phyloP scores from a whole-genome alignment of 2,329 filamentous ascomycete genomes.

The Didymella sp. region DNA sequence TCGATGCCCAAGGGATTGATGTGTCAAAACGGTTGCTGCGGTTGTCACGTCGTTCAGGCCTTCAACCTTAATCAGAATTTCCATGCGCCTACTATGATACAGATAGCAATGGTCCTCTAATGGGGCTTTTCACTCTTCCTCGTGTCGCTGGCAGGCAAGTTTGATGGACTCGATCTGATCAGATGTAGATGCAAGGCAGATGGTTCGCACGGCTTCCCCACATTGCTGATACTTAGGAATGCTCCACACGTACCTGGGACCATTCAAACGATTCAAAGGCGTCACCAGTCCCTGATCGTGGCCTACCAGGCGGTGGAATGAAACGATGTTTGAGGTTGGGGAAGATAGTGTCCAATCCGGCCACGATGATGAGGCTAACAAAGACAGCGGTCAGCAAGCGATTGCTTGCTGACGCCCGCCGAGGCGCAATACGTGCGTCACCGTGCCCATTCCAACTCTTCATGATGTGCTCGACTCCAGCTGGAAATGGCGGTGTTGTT shows the following conservation, averaged over 20 bases:
- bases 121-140: neutral
- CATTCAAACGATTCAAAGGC: conserved; percentile 26
- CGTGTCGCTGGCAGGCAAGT: neutral
- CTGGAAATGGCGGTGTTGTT: conserved; percentile 7
- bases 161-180: conserved; percentile 4
- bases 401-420: conserved; percentile 12
- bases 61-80: neutral
- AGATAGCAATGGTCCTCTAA: neutral
- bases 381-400: conserved; percentile 26
- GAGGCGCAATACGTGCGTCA: conserved; percentile 19
- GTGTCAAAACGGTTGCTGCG: neutral
- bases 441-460: conserved; percentile 30
- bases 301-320: conserved; percentile 12
- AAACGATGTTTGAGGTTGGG: conserved; percentile 20
- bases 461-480: conserved; percentile 24
- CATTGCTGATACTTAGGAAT: conserved; percentile 11
- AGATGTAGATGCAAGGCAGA: conserved; percentile 6
- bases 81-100: neutral
- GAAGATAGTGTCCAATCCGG: conserved; percentile 29
- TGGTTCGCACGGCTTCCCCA: neutral
- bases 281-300: conserved; percentile 1
- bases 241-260: conserved; percentile 33
- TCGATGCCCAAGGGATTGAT: neutral
- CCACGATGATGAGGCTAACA: conserved; percentile 26
- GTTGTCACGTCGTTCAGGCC: conserved; percentile 1